Percentiles rank a stretch among this genome's conserved stretches.
Evolutionary conservation across 228 moss, liverwort and hornwort species (phyloP).

Genomic region (Sphagnum fallax): DNA sequence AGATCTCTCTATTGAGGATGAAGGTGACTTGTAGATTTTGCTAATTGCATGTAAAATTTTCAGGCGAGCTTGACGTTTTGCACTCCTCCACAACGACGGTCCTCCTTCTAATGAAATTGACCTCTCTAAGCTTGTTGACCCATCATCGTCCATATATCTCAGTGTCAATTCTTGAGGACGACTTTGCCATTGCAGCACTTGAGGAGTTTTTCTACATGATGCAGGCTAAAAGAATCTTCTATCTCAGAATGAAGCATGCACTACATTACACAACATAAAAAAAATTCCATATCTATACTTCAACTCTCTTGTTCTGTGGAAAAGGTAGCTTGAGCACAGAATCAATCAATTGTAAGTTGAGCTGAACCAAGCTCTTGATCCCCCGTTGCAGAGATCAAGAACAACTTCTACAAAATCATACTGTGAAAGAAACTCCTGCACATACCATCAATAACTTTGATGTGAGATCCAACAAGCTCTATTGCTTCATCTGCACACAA

Average conservation of each 20-base stretch:
- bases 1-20: constrained; percentile 13
- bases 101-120: background rate
- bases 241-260: background rate
- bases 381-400: constrained; percentile 4
- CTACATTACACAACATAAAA: background rate
- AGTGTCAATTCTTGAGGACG: too few species aligned
- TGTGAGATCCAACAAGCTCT: too few species aligned
- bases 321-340: constrained; percentile 7
- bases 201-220: background rate
- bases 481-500: too few species aligned
- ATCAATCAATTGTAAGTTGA: constrained; percentile 8
- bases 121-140: too few species aligned
- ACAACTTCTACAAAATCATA: background rate
- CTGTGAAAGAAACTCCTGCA: too few species aligned
- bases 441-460: too few species aligned
- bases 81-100: constrained; percentile 35
- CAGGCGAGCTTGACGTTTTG: constrained; percentile 28
- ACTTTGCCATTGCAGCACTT: background rate
- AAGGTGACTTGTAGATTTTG: constrained; percentile 38
- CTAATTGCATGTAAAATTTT: constrained; percentile 38
- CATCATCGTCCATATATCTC: too few species aligned
- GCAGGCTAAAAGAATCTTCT: background rate
- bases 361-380: constrained; percentile 5
- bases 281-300: background rate
- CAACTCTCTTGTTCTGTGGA: background rate